Conservation (phyloP, 1,284 basidiomycete genomes). For the Flammula alnicola region DNA sequence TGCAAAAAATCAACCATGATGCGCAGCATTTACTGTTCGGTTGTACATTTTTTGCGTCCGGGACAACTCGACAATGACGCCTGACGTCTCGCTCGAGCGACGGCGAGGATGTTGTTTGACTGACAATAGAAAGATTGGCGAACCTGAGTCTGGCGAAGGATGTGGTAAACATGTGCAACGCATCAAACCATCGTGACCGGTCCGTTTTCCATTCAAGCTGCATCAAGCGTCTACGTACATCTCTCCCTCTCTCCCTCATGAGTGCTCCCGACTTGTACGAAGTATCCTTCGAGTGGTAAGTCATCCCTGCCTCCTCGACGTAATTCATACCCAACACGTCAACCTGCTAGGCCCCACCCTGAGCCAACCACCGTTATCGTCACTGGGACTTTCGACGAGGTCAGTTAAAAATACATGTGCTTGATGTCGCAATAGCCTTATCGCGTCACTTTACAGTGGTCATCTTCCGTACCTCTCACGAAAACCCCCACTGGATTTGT, state of each 20-base stretch:
- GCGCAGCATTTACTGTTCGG: no score
- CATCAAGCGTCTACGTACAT: slow-evolving; percentile 9
- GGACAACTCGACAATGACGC: no score
- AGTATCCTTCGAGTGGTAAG: slow-evolving; percentile 28
- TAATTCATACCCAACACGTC: slow-evolving; percentile 11
- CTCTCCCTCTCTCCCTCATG: slow-evolving; percentile 23
- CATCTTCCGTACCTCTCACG: slow-evolving; percentile 56
- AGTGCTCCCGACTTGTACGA: slow-evolving; percentile 41
- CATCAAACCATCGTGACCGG: slow-evolving; percentile 18
- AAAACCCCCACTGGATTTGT: slow-evolving; percentile 61
- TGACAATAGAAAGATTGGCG: no score
- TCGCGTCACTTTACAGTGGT: slow-evolving; percentile 55
- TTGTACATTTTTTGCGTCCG: no score
- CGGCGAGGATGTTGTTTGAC: not conserved
- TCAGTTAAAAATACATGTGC: slow-evolving; percentile 42
- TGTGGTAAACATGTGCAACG: slow-evolving; percentile 35
- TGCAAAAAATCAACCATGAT: no score
- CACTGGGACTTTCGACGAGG: slow-evolving; percentile 80
- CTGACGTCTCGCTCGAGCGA: no score
- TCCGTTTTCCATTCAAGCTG: slow-evolving; percentile 14
- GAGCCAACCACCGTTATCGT: slow-evolving; percentile 66
- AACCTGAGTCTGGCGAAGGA: slow-evolving; percentile 4
- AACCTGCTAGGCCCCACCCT: slow-evolving; percentile 54
- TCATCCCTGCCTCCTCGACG: slow-evolving; percentile 11
- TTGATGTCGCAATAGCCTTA: slow-evolving; percentile 3